Percentiles rank a stretch among this genome's conserved stretches.
Conservation (phyloP, 768 basidiomycete genomes). For the Pleurotus platypus region DNA sequence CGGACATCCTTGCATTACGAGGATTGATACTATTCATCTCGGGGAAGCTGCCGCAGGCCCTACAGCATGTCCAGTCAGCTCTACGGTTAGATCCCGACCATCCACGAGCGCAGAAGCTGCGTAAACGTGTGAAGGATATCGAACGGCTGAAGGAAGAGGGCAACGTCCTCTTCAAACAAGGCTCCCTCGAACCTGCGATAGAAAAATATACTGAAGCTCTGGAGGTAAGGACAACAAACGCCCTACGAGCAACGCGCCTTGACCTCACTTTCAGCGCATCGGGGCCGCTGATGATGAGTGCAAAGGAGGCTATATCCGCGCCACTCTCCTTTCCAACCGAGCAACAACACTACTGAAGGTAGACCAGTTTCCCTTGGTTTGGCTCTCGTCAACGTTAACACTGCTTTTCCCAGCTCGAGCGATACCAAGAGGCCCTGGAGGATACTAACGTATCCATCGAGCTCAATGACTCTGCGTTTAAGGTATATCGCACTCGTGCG, state of each 20-base stretch:
- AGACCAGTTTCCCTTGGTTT: not conserved
- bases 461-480: constrained; percentile 68
- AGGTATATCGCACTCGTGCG: constrained; percentile 83
- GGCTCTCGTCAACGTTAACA: constrained; percentile 2
- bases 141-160: constrained; percentile 86
- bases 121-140: constrained; percentile 79
- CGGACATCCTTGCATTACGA: constrained; percentile 75
- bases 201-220: constrained; percentile 70
- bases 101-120: constrained; percentile 61
- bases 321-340: constrained; percentile 77
- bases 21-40: constrained; percentile 76
- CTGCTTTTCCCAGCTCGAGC: constrained; percentile 44
- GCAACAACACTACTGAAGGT: constrained; percentile 82
- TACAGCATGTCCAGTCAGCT: constrained; percentile 68
- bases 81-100: constrained; percentile 78
- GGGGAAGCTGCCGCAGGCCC: constrained; percentile 65
- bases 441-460: constrained; percentile 69
- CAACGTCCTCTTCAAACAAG: constrained; percentile 68
- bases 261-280: constrained; percentile 43
- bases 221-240: constrained; percentile 38
- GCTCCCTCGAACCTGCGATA: constrained; percentile 57
- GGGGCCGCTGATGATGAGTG: constrained; percentile 69
- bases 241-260: not conserved
- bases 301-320: constrained; percentile 77
- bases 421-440: constrained; percentile 61